Conservation (phyloP, 1,139 yeast genomes). For the Meyerozyma elateridarum region DNA sequence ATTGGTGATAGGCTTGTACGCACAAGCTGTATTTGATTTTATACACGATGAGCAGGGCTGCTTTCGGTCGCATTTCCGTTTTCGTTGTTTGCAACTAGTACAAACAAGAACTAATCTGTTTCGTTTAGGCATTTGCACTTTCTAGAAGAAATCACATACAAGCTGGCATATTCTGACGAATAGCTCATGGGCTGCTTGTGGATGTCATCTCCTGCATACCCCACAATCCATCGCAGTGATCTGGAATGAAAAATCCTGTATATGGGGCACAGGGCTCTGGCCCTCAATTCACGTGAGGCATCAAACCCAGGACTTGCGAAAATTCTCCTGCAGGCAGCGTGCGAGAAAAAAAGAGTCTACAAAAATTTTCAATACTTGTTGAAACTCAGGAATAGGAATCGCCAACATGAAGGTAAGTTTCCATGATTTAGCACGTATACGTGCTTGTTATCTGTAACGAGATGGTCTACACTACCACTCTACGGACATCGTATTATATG, state of each 20-base stretch:
- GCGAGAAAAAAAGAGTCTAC: conserved; percentile 1
- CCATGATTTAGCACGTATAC: neutral
- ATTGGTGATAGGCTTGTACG: neutral
- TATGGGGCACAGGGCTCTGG: too few species aligned
- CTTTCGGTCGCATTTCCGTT: conserved; percentile 3
- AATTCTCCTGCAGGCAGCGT: conserved; percentile 2
- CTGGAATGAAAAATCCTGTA: too few species aligned
- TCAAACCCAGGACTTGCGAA: too few species aligned
- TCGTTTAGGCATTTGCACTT: too few species aligned
- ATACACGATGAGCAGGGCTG: conserved; percentile 2
- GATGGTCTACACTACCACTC: too few species aligned
- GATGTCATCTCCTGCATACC: too few species aligned
- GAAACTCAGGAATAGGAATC: conserved; percentile 5
- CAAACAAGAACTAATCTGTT: conserved; percentile 2
- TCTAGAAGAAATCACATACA: too few species aligned
- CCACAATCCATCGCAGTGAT: too few species aligned
- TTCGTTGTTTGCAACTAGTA: conserved; percentile 1
- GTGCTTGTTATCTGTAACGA: neutral
- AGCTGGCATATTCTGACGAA: too few species aligned
- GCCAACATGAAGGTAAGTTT: conserved; percentile 3
- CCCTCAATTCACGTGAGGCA: too few species aligned
- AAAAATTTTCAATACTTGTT: conserved; percentile 4
- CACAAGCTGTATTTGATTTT: neutral
- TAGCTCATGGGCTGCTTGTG: too few species aligned
- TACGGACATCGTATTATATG: neutral